phyloP scores from a whole-genome alignment of 2,329 filamentous ascomycete species.

The Stemphylium lycopersici region DNA sequence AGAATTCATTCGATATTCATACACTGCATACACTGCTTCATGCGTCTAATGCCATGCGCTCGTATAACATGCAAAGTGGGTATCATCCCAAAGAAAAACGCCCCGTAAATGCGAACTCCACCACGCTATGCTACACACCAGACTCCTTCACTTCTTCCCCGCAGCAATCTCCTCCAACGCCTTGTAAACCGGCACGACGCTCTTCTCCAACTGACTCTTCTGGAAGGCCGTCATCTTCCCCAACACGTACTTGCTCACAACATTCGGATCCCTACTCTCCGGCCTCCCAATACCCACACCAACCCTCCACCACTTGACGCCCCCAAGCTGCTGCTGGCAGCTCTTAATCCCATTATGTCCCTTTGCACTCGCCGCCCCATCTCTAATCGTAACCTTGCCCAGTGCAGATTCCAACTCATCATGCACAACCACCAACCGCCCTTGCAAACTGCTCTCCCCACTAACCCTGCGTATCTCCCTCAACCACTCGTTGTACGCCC shows the following conservation, averaged over 20 bases:
- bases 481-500: slow-evolving; percentile 66
- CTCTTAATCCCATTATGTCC: slow-evolving; percentile 57
- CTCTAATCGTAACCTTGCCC: slow-evolving; percentile 69
- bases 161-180: slow-evolving; percentile 59
- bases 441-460: slow-evolving; percentile 31
- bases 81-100: slow-evolving; percentile 18
- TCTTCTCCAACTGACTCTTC: slow-evolving; percentile 54
- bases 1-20: slow-evolving; percentile 13
- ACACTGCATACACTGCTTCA: slow-evolving; percentile 8
- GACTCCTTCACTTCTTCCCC: slow-evolving; percentile 26
- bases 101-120: slow-evolving; percentile 7
- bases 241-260: slow-evolving; percentile 80
- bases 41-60: slow-evolving; percentile 2
- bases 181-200: slow-evolving; percentile 57
- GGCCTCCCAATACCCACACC: slow-evolving; percentile 90
- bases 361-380: slow-evolving; percentile 59
- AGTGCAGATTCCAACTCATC: slow-evolving; percentile 81
- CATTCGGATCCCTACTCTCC: slow-evolving; percentile 65
- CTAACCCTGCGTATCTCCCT: slow-evolving; percentile 11
- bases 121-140: slow-evolving; percentile 2
- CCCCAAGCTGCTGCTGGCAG: slow-evolving; percentile 36
- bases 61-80: slow-evolving; percentile 6
- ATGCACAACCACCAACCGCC: slow-evolving; percentile 77
- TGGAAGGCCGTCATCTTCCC: slow-evolving; percentile 62
- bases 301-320: slow-evolving; percentile 62